phyloP scores from a whole-genome alignment of 1,284 basidiomycete genomes.

The Cutaneotrichosporon dermatis region DNA sequence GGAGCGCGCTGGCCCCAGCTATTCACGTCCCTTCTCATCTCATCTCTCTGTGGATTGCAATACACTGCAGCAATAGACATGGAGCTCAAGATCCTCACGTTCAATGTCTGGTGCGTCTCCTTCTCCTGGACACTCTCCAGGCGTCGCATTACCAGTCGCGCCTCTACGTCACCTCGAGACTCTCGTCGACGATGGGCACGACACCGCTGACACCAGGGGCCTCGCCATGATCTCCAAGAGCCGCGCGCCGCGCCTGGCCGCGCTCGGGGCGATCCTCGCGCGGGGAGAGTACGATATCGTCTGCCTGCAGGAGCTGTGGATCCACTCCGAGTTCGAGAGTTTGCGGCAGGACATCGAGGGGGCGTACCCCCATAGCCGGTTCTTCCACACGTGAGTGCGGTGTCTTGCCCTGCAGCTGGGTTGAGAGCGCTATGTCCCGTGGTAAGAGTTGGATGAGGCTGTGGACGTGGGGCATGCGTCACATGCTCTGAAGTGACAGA shows the following conservation, averaged over 20 bases:
- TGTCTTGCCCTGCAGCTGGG: too few relatives aligned
- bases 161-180: too few relatives aligned
- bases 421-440: too few relatives aligned
- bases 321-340: slow-evolving; percentile 76
- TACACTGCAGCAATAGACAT: neutral
- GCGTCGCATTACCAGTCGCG: too few relatives aligned
- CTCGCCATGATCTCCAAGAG: slow-evolving; percentile 81
- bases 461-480: too few relatives aligned
- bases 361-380: slow-evolving; percentile 71
- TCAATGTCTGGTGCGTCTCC: slow-evolving; percentile 69
- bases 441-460: too few relatives aligned
- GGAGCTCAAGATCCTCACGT: slow-evolving; percentile 60
- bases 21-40: too few relatives aligned
- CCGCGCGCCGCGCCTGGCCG: slow-evolving; percentile 65
- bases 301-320: slow-evolving; percentile 93
- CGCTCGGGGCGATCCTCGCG: slow-evolving; percentile 64
- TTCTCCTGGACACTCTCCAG: too few relatives aligned
- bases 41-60: too few relatives aligned
- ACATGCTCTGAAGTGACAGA: too few relatives aligned
- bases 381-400: slow-evolving; percentile 78
- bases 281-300: slow-evolving; percentile 71
- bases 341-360: slow-evolving; percentile 61
- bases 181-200: too few relatives aligned
- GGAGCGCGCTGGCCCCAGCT: too few relatives aligned
- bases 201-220: slow-evolving; percentile 74